These are phyloP conservation scores for Podaxis pistillaris DNA, from an alignment of 768 basidiomycete species.

Conservation along the genomic window DNA sequence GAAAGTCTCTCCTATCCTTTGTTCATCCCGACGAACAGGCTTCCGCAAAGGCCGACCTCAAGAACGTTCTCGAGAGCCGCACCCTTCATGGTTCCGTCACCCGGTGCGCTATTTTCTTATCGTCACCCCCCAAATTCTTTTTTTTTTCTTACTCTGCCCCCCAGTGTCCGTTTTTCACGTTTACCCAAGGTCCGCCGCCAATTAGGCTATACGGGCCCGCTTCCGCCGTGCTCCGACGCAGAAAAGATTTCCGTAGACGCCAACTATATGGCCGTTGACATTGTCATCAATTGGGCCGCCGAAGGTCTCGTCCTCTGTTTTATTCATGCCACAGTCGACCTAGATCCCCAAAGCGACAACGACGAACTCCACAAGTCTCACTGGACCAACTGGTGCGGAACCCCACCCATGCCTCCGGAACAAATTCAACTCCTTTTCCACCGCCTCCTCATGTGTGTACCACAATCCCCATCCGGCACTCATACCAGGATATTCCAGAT, in stretches of 20 bases:
- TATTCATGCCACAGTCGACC: constrained; percentile 80
- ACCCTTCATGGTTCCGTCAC: constrained; percentile 85
- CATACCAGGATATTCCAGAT: constrained; percentile 78
- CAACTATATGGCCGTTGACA: constrained; percentile 83
- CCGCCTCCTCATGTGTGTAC: constrained; percentile 54
- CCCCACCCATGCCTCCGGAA: constrained; percentile 55
- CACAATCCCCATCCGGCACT: constrained; percentile 39
- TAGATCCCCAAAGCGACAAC: constrained; percentile 60
- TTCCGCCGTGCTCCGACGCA: constrained; percentile 55
- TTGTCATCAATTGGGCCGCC: constrained; percentile 88
- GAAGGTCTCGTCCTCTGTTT: constrained; percentile 87
- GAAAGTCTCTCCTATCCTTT: constrained; percentile 69
- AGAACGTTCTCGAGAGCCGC: constrained; percentile 68
- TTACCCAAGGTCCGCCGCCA: constrained; percentile 69
- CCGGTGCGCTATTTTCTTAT: constrained; percentile 38
- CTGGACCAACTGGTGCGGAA: constrained; percentile 92
- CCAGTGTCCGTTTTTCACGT: constrained; percentile 77
- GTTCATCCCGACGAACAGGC: constrained; percentile 84
- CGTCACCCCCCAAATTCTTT: constrained; percentile 19
- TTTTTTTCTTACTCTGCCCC: constrained; percentile 21
- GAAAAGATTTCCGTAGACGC: constrained; percentile 69
- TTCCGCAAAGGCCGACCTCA: constrained; percentile 72
- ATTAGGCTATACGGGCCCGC: constrained; percentile 65
- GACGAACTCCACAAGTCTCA: constrained; percentile 68
- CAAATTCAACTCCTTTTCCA: constrained; percentile 60